Conservation (phyloP, 352 stramenopile species). For the Phytophthora parvispora region DNA sequence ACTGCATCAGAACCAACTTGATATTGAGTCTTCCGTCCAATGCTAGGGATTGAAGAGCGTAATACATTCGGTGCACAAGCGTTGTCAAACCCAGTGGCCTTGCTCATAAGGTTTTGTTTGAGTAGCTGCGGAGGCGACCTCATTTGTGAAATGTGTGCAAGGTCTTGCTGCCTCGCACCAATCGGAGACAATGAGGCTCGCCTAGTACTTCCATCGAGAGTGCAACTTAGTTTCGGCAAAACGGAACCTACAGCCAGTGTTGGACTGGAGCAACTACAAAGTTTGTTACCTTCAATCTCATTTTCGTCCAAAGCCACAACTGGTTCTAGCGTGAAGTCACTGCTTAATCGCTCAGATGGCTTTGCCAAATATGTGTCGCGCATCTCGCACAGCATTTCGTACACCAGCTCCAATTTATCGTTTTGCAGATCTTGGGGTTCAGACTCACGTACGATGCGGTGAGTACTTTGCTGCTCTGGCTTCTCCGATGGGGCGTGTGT, state of each 20-base stretch:
- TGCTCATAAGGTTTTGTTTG: background rate
- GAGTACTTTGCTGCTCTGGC: background rate
- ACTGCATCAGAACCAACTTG: background rate
- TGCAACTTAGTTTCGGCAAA: background rate
- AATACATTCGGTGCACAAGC: background rate
- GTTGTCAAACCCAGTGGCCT: background rate
- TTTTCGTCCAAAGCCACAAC: background rate
- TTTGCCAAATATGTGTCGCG: conserved; percentile 12
- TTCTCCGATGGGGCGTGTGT: background rate
- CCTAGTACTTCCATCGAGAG: background rate
- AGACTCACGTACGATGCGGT: background rate
- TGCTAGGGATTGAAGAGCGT: background rate
- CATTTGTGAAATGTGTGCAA: background rate
- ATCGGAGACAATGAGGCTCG: background rate
- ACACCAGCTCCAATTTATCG: conserved; percentile 28
- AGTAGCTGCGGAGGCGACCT: background rate
- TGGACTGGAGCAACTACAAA: conserved; percentile 11
- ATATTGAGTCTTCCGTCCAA: background rate
- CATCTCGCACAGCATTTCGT: conserved; percentile 37
- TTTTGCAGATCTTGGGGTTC: background rate
- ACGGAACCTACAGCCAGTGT: background rate
- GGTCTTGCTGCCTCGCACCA: background rate
- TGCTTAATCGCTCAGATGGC: no score
- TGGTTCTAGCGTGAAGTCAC: no score
- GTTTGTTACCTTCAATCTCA: background rate